phyloP scores from a whole-genome alignment of 2,329 filamentous ascomycete genomes.

The Ophiostoma pallidulum region DNA sequence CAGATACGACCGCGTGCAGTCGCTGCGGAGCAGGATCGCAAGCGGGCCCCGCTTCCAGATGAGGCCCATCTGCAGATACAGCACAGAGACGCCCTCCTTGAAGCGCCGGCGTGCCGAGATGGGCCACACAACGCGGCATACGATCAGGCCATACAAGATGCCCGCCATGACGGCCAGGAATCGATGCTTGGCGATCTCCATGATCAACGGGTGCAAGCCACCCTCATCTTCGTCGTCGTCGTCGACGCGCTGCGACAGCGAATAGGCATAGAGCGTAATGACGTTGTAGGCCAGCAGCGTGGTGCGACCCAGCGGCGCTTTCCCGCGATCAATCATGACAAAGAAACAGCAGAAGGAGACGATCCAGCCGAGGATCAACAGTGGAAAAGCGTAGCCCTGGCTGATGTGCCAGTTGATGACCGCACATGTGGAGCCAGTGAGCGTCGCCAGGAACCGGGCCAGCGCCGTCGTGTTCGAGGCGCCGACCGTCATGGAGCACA shows the following conservation, averaged over 20 bases:
- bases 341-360: conserved; percentile 80
- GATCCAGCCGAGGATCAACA: conserved; percentile 75
- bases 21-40: conserved; percentile 56
- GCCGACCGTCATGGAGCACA: conserved; percentile 95
- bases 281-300: conserved; percentile 95
- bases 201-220: conserved; percentile 71
- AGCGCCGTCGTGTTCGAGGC: conserved; percentile 89
- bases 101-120: conserved; percentile 84
- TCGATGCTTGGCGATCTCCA: conserved; percentile 79
- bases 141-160: conserved; percentile 83
- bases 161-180: conserved; percentile 78
- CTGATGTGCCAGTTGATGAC: conserved; percentile 70
- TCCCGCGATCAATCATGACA: conserved; percentile 73
- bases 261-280: conserved; percentile 88
- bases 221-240: conserved; percentile 84
- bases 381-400: conserved; percentile 59
- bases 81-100: conserved; percentile 77
- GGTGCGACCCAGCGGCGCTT: conserved; percentile 85
- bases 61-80: conserved; percentile 89
- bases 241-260: conserved; percentile 67
- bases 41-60: conserved; percentile 94
- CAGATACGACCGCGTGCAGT: conserved; percentile 61
- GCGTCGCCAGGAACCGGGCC: conserved; percentile 77
- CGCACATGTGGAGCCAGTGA: conserved; percentile 68
- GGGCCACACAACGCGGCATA: conserved; percentile 86